phyloP scores from a whole-genome alignment of 345 rosid species.

The Lenwebbia sp. region DNA sequence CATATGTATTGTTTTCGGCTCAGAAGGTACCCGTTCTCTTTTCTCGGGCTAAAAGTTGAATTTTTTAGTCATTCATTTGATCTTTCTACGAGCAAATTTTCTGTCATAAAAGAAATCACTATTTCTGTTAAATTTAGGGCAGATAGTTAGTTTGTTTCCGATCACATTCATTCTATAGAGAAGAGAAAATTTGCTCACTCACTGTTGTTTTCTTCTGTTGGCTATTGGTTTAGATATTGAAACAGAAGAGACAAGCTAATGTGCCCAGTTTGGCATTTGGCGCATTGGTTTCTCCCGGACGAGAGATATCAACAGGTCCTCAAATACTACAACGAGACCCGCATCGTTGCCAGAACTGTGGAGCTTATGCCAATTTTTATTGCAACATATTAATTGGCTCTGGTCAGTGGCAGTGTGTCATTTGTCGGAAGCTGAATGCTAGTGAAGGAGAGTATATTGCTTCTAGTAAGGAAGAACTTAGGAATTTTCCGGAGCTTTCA shows the following conservation, averaged over 20 bases:
- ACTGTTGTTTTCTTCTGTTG: background rate
- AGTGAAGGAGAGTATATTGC: conserved; percentile 88
- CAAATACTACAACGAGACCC: conserved; percentile 80
- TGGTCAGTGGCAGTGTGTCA: conserved; percentile 95
- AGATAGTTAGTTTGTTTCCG: background rate
- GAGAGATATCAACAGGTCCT: conserved; percentile 68
- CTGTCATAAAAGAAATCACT: background rate
- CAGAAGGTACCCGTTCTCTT: conserved; percentile 44
- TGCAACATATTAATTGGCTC: conserved; percentile 78
- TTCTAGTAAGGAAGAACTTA: conserved; percentile 61
- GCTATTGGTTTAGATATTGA: conserved; percentile 45
- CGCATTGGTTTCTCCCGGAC: conserved; percentile 82
- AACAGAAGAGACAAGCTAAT: conserved; percentile 83
- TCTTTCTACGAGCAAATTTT: background rate
- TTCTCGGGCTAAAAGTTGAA: background rate
- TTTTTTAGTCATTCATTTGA: background rate
- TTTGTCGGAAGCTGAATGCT: conserved; percentile 61
- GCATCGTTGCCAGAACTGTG: conserved; percentile 83
- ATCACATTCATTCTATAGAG: background rate
- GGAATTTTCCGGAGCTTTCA: conserved; percentile 63
- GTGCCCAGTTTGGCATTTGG: conserved; percentile 90
- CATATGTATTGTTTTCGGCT: conserved; percentile 69
- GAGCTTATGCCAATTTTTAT: conserved; percentile 83
- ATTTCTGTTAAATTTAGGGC: background rate
- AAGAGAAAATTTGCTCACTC: background rate